A percentile compares a stretch with the other conserved stretches of the same genome.
Evolutionary conservation across 441 rosid species (phyloP).

Genomic region (Brassica balearica): DNA sequence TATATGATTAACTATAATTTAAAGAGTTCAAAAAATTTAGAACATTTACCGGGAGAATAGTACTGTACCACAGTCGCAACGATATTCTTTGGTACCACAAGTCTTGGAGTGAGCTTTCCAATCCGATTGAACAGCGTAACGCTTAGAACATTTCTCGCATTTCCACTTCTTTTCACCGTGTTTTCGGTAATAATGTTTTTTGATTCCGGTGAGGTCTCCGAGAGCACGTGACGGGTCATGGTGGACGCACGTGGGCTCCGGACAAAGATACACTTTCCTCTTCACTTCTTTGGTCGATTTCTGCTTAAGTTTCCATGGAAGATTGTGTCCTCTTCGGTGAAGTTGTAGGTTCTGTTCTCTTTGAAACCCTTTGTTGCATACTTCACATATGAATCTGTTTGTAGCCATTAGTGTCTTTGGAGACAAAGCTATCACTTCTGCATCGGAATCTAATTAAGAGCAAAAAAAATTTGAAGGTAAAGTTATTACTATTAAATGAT

Average conservation of each 20-base stretch:
- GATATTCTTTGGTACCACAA: slow-evolving; percentile 66
- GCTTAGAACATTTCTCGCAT: slow-evolving; percentile 84
- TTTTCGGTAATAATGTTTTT: slow-evolving; percentile 81
- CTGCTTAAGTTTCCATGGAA: slow-evolving; percentile 92
- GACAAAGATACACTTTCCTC: slow-evolving; percentile 89
- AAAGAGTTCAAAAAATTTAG: slow-evolving; percentile 17
- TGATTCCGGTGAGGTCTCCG: slow-evolving; percentile 90
- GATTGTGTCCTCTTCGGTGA: slow-evolving; percentile 89
- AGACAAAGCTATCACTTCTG: slow-evolving; percentile 90
- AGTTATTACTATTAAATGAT: not conserved
- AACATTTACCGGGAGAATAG: slow-evolving; percentile 76
- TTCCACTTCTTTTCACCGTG: slow-evolving; percentile 94
- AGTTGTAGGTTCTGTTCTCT: slow-evolving; percentile 91
- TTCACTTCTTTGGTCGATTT: slow-evolving; percentile 72
- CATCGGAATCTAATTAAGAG: slow-evolving; percentile 68
- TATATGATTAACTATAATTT: slow-evolving; percentile 7
- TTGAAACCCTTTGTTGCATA: slow-evolving; percentile 91
- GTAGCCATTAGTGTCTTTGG: slow-evolving; percentile 96
- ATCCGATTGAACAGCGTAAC: slow-evolving; percentile 93
- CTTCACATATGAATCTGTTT: slow-evolving; percentile 89
- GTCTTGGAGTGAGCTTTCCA: slow-evolving; percentile 95
- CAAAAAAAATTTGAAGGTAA: not conserved
- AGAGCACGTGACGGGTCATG: slow-evolving; percentile 91
- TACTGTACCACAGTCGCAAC: slow-evolving; percentile 89
- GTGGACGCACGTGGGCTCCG: slow-evolving; percentile 94